Base-by-base conservation (phyloP, 768 basidiomycete species). In the Russula sp. region DNA sequence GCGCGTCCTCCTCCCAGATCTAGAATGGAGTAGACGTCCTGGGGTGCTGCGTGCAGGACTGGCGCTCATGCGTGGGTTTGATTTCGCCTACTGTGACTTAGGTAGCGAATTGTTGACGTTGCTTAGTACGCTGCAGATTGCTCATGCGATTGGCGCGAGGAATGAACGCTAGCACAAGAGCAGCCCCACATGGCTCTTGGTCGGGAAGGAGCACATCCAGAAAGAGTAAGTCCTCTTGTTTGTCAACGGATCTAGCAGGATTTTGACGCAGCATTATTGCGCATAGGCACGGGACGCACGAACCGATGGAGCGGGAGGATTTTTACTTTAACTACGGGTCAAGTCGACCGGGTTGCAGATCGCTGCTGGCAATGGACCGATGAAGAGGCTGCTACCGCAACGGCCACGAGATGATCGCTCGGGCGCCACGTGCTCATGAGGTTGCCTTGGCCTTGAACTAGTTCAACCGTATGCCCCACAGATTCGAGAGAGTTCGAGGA, bases 1-100 rank as follows among this genome's bases (percentile, higher is more conserved):
- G 45, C 9, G 45, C 22, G 2, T 27, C 49, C 16, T 57, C 39
- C 32, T 14, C n/a, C n/a, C n/a, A n/a, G n/a, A n/a, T n/a, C 20
- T 34, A 52, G 49, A 27, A 42, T 34, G 55, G 61, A 31, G n/a
- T n/a, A 51, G 48, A 62, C 20, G 55, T 57, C 20, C 2, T 56
- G 2, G 55, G 61, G 9, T 40, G 61, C 20, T 51, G 48, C 18
- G 54, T 52, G 16, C 55, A 55, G 27, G 61, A 62, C 47, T 62
- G 61, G 61, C 61, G 61, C 6, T 62, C 61, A 45, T 62, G 61
- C 49, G 55, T 62, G 34, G n/a, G 48, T 57, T 62, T 55, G 16
- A 32, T 32, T 47, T 40, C 22, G 18, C 11, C n/a, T n/a, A 4
- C 39, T 55, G 22, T 37, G 31, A 31, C 11, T 14, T 10, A 6